Base-by-base conservation (phyloP, 176 grass and related monocot genomes). In the Aegilops bicornis region DNA sequence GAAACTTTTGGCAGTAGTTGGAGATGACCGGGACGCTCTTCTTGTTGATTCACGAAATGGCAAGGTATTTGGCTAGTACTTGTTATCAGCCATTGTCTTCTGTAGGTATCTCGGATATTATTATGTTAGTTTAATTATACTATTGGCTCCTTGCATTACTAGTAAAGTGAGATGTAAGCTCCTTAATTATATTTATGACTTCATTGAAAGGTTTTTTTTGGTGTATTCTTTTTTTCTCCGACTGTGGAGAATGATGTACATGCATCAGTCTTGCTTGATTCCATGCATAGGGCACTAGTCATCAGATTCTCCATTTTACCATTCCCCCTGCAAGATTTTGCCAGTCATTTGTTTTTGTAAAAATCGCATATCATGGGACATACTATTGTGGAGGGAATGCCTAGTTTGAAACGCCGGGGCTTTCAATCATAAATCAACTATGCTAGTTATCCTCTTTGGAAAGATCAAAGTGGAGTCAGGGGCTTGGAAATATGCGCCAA, bases 41-140 rank as follows among this genome's bases (percentile, higher is more conserved):
- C 90, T 92, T 29, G 88, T 95, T 45, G 94, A 97, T 92, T 88
- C 94, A 81, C 82, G 80, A 90, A 94, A 91, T 80, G 94, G 94
- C 40, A 97, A 94, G 94, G 94, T 97, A 93, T 68, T 33, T 80
- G 17, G 1, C 69, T 61, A 78, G 0, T 20, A 67, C 10, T 84
- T 52, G 58, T 52, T 40, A 69, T 80, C 9, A 10, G 33, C 54
- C 31, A 16, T 50, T 32, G 43, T 52, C 22, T 25, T 52, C 24
- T 68, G 64, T 52, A 35, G 29, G 79, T 67, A 10, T 54, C 30
- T 36, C 3, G 25, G 64, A 11, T 68, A 1, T 50, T 32, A 8
- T 82, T 56, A 59, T 78, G 60, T 40, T 79, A 7, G 0, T 23
- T 9, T 10, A 8, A 7, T 59, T 81, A 7, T 81, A 7, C 5